Conservation (phyloP, 805 yeast species). For the Yamadazyma takamatsuzukensis region DNA sequence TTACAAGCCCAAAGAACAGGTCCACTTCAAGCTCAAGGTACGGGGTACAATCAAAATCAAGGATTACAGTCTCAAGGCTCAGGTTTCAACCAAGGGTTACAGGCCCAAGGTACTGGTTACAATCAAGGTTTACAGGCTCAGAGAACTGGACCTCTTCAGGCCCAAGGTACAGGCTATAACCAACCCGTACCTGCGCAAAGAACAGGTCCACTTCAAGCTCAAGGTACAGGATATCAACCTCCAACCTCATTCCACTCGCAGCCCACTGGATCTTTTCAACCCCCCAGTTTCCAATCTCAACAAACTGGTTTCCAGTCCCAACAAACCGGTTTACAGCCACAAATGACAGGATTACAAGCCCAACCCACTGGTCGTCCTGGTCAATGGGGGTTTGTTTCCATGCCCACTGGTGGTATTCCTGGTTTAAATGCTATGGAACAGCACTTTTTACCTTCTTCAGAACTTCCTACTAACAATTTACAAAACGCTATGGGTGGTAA, state of each 20-base stretch:
- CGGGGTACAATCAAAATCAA: slow-evolving; percentile 16
- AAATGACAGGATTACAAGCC: slow-evolving; percentile 41
- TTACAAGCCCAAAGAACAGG: slow-evolving; percentile 18
- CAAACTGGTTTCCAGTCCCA: slow-evolving; percentile 19
- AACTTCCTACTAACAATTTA: slow-evolving; percentile 31
- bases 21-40: slow-evolving; percentile 17
- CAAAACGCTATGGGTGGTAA: slow-evolving; percentile 42
- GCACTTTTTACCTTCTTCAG: slow-evolving; percentile 59
- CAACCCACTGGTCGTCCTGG: slow-evolving; percentile 70
- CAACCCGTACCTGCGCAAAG: slow-evolving; percentile 16
- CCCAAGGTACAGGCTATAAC: slow-evolving; percentile 20
- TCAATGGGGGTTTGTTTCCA: slow-evolving; percentile 73
- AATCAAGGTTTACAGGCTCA: slow-evolving; percentile 4
- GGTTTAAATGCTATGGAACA: slow-evolving; percentile 64
- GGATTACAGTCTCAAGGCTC: slow-evolving; percentile 19
- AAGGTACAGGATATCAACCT: slow-evolving; percentile 25
- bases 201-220: slow-evolving; percentile 14
- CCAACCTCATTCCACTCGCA: slow-evolving; percentile 23
- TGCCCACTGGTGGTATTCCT: slow-evolving; percentile 68
- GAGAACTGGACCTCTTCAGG: slow-evolving; percentile 14
- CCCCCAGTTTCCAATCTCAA: slow-evolving; percentile 18
- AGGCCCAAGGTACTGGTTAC: slow-evolving; percentile 9
- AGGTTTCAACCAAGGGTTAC: slow-evolving; percentile 23
- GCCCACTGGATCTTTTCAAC: slow-evolving; percentile 18
- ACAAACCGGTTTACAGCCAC: slow-evolving; percentile 28